Base-by-base conservation (phyloP, 2,329 filamentous ascomycete species). In the Aschersonia sp. region DNA sequence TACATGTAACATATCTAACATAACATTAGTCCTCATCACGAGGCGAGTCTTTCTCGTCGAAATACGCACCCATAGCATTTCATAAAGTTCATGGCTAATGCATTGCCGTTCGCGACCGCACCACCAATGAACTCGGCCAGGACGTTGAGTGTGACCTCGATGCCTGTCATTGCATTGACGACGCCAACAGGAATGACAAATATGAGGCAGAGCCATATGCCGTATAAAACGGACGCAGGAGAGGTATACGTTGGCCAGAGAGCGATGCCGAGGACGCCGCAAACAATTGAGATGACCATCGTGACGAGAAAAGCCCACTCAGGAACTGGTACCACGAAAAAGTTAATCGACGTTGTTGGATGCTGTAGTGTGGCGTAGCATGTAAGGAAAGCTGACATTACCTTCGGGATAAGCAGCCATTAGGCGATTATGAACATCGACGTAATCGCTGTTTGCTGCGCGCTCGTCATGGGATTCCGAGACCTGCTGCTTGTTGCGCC, bases 81-180 rank as follows among this genome's bases (percentile, higher is more conserved):
- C 60, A 73, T 71, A 55, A 65, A 70, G 57, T 65, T 69, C 61
- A 71, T 68, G 43, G 64, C 67, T n/a, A 72, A 53, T 1, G 69
- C 66, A 44, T 70, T 70, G 29, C 69, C 69, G 5, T 63, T 55
- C 3, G 65, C 61, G 51, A 63, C 65, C 3, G 62, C 60, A 4
- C 70, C 70, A n/a, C 65, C 69, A 9, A 73, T 68, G 35, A 72
- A 66, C 55, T 72, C 69, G n/a, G 69, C 66, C 6, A 74, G 51
- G 1, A 73, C 69, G 47, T 72, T 71, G 29, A 71, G 58, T 2
- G 62, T 64, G 12, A 67, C 60, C 38, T 65, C 58, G 20, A 65
- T 58, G 0, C 66, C 67, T 0, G 68, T 73, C 40, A 66, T 72
- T 31, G 68, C 62, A 30, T 59, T 57, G 45, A 71, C 63, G 40